Percentiles rank a stretch among this genome's conserved stretches.
Evolutionary conservation across 768 basidiomycete species (phyloP).

Genomic region (Tricholoma sp.): DNA sequence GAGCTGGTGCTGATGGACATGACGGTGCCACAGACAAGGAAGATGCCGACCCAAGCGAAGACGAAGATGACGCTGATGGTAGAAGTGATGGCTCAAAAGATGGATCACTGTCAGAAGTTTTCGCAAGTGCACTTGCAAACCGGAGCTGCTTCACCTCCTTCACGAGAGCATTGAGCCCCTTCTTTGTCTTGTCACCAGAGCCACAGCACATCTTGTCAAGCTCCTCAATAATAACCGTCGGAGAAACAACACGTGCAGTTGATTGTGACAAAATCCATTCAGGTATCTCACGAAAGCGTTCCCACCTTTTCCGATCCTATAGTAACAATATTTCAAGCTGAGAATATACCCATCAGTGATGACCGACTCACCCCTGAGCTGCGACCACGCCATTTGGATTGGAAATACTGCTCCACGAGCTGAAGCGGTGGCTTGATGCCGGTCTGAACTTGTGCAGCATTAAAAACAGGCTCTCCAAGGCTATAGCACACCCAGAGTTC

Average conservation of each 20-base stretch:
- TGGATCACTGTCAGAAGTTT: not conserved
- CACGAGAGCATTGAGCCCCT: constrained; percentile 1
- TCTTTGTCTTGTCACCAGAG: not conserved
- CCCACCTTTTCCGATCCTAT: constrained; percentile 17
- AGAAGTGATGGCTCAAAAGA: not conserved
- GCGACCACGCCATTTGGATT: not conserved
- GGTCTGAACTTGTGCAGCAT: constrained; percentile 12
- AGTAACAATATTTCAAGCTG: not conserved
- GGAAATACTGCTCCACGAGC: constrained; percentile 17
- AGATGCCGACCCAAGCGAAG: too few relatives aligned
- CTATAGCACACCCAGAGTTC: constrained; percentile 17
- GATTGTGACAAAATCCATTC: constrained; percentile 13
- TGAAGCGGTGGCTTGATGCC: constrained; percentile 23
- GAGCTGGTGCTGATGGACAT: not conserved
- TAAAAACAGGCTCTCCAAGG: constrained; percentile 14
- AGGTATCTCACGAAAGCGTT: constrained; percentile 19
- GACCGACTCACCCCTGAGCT: not conserved
- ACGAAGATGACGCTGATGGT: too few relatives aligned
- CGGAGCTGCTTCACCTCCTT: constrained; percentile 1
- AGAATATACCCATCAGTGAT: not conserved
- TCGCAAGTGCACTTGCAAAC: not conserved
- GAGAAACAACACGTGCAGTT: not conserved
- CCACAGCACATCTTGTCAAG: not conserved
- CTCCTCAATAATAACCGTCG: not conserved
- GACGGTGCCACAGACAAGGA: too few relatives aligned